Evolutionary conservation across 1,284 basidiomycete genomes (phyloP).

Genomic region (Cutaneotrichosporon dermatis): DNA sequence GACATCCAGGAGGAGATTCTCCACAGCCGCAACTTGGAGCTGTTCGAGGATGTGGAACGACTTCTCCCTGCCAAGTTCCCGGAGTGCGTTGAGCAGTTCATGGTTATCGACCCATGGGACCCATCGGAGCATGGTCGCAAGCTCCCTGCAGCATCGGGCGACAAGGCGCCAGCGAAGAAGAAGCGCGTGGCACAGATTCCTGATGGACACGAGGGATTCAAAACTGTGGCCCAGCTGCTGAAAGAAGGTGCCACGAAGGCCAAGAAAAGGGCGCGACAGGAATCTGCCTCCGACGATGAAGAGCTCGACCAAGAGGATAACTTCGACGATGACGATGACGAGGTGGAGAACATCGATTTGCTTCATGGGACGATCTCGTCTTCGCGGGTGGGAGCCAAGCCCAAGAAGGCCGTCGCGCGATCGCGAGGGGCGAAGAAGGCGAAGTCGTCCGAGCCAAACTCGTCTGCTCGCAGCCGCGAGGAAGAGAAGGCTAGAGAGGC

Average conservation of each 20-base stretch:
- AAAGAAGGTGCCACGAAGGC: conserved; percentile 21
- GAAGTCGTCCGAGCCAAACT: conserved; percentile 1
- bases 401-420: not conserved
- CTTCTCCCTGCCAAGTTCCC: conserved; percentile 79
- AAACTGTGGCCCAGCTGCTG: conserved; percentile 40
- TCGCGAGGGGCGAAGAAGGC: conserved; percentile 6
- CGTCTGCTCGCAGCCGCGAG: not conserved
- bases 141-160: conserved; percentile 20
- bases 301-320: not conserved
- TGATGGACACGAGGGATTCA: conserved; percentile 42
- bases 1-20: conserved; percentile 86
- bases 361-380: conserved; percentile 2
- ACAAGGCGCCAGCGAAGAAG: conserved; percentile 18
- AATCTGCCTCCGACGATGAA: conserved; percentile 1
- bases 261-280: conserved; percentile 17
- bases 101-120: conserved; percentile 53
- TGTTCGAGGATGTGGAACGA: conserved; percentile 86
- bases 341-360: conserved; percentile 15
- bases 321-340: conserved; percentile 13
- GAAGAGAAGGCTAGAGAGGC: conserved; percentile 4
- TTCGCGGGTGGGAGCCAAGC: not conserved
- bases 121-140: conserved; percentile 34
- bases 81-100: conserved; percentile 68
- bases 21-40: conserved; percentile 76
- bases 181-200: conserved; percentile 42